Base-by-base conservation (phyloP, 441 rosid species). In the Kokia cookei region DNA sequence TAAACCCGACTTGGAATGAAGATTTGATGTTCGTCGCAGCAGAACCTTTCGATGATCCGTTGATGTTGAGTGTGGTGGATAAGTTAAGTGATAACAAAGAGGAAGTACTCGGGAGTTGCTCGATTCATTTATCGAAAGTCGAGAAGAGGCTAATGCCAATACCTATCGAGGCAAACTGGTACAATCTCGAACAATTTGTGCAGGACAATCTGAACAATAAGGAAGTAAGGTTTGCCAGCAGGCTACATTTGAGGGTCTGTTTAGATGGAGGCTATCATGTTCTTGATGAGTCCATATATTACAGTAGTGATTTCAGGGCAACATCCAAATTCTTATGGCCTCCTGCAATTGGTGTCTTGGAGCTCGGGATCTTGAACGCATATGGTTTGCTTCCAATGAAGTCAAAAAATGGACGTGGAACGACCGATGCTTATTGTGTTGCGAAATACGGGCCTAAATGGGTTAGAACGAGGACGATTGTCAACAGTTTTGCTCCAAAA, bases 241-340 rank as follows among this genome's bases (percentile, higher is more conserved):
- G 80, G 77, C 80, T 87, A 51, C 84, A 85, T 75, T 48, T 85
- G 29, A 77, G 85, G 71, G n/a, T 79, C 64, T 80, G 82, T 71
- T 82, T 85, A 2, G 87, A 87, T 65, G 88, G 90, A 9, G 88
- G 84, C 5, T 85, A 87, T 63, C 88, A 87, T 79, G 90, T 87
- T 65, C 72, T 85, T 1, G 90, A 87, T 43, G 90, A 87, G 75
- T 72, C 82, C 22, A 80, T 84, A 14, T 81, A 81, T 75, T 82
- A 85, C 58, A 83, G 80, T 48, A 87, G 87, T 22, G 88, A 87
- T 55, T 81, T 78, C 63, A 71, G 83, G 72, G 79, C 90, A 19
- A 82, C 86, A 5, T 78, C 87, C 1, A 83, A 85, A 66, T 75
- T 60, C 29, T 19, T 85, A 7, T 82, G 86, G 86, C 74, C 79